These are phyloP conservation scores for Lentinula guzmanii DNA, from an alignment of 768 basidiomycete species.

Conservation along the genomic window DNA sequence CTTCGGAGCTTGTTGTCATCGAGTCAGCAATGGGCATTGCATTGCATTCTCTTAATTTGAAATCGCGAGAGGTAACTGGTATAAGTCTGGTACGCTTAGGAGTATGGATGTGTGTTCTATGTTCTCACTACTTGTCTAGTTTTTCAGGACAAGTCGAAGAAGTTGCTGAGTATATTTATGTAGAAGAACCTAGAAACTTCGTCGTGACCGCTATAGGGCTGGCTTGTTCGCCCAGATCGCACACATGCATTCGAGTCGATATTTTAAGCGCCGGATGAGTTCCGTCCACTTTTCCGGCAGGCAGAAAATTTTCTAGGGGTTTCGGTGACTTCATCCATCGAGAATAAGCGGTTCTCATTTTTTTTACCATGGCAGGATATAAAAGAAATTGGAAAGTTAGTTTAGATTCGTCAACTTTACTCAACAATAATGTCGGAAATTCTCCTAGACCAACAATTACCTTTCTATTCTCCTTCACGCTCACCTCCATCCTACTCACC, in stretches of 20 bases:
- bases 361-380: not conserved
- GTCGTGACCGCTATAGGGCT: not conserved
- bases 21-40: not conserved
- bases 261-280: conserved; percentile 4
- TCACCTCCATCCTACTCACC: conserved; percentile 1
- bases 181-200: not conserved
- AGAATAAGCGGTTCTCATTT: not conserved
- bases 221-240: not conserved
- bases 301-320: not conserved
- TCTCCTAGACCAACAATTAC: not conserved
- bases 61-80: not conserved
- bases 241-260: not conserved
- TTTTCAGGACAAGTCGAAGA: not conserved
- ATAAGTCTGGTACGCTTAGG: not conserved
- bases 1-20: not conserved
- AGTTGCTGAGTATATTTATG: not conserved
- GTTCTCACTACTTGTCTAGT: not conserved
- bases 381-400: not conserved
- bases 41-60: not conserved
- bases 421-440: not conserved
- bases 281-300: not conserved
- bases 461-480: conserved; percentile 1
- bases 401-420: not conserved
- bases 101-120: not conserved
- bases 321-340: not conserved